Base-by-base conservation (phyloP, 129 eudicot genomes). In the Centella asiatica region DNA sequence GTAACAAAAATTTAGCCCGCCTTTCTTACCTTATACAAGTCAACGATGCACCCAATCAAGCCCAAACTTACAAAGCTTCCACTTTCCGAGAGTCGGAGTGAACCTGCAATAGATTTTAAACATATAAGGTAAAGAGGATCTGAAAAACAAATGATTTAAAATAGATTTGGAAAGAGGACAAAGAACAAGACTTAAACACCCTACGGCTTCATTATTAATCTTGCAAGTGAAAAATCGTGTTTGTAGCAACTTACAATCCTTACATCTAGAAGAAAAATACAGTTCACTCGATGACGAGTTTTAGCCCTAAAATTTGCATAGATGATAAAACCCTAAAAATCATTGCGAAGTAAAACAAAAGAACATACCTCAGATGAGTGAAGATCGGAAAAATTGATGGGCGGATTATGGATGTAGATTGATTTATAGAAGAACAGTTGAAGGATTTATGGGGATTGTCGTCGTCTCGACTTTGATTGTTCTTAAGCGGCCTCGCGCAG, bases 1-100 rank as follows among this genome's bases (percentile, higher is more conserved):
- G 4, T 2, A 57, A 37, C 4, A 11, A 10, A n/a, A 11, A 69
- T 75, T 52, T 64, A 18, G 71, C 52, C 66, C 61, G 65, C 46
- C 66, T 72, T 76, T 64, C 78, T 76, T 80, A 80, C 85, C 85
- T 76, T 80, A 64, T 68, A 50, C 68, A 70, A 59, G 71, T n/a
- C 11, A 58, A 51, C n/a, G 55, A 66, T 52, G 71, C 69, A 66
- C 57, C 64, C 57, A 53, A 69, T 8, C 50, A 60, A 74, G 67
- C 63, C 20, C 67, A 65, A 78, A 64, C 72, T 74, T 61, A 70
- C 69, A 64, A 69, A 72, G 78, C 39, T 70, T 29, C 61, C 6
- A 32, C 27, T 47, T 18, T 52, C 56, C 54, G 19, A 18, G 42
- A 58, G 22, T 31, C 47, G 23, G 5, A 60, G 36, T 53, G 66